Base-by-base conservation (phyloP, 176 grass and related monocot genomes). In the Eremochloa ophiuroides region DNA sequence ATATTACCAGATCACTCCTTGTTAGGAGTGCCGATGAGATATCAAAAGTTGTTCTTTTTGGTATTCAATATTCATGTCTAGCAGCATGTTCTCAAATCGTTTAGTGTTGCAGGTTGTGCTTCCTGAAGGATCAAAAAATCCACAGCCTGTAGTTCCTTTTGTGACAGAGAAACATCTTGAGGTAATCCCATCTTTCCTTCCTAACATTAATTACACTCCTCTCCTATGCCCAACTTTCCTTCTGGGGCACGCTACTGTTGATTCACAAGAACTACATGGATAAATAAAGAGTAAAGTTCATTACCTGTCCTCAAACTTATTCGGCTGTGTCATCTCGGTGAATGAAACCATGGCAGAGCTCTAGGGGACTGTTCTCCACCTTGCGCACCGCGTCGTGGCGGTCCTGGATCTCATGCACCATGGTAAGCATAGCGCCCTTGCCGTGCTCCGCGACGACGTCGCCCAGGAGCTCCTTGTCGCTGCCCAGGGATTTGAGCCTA, bases 121-220 rank as follows among this genome's bases (percentile, higher is more conserved):
- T 85, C 92, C 92, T 15, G 92, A 94, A 85, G 92, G 92, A 76
- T 91, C 92, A 5, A 91, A 82, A 79, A 91, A 70, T 26, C 89
- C 92, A 75, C 79, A 83, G 38, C 86, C 77, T 83, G 74, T 74
- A 48, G 87, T 91, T 89, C 86, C 89, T 78, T 94, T 94, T 58
- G 44, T 86, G 75, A 83, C 68, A 11, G 77, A 94, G 27, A 82
- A 87, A 47, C 76, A 94, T 82, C 73, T 94, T 48, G 84, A 94
- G 92, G 92, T 91, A 79, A 58, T 87, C 22, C 5, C 5, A 29
- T 71, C 18, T 81, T 84, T 77, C 15, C 39, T 42, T 89, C n/a
- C 31, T 53, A 55, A 79, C 30, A 53, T 26, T 68, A 37, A 50
- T n/a, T 27, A 30, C 8, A 6, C 6, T 10, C 15, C 18, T n/a